Evolutionary conservation across 176 grass and related monocot genomes (phyloP).

Genomic region (Olyra latifolia): DNA sequence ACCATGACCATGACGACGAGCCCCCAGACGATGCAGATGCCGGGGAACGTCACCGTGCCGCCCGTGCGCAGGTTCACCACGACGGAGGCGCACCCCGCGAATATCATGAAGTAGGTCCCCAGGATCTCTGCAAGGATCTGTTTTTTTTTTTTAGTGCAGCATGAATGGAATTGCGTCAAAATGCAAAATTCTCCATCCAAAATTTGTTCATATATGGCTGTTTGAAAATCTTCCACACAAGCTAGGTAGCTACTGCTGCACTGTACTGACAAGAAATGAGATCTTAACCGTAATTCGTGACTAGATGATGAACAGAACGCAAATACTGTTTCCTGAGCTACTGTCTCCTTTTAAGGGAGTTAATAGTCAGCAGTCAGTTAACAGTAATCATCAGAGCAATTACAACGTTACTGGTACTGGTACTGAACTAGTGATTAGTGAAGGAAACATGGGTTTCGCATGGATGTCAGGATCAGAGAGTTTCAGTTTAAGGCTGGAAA

Average conservation of each 20-base stretch:
- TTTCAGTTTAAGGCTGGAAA: not conserved
- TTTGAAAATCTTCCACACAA: not conserved
- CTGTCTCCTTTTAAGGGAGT: not conserved
- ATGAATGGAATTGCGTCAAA: too few relatives aligned
- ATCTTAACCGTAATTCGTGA: not conserved
- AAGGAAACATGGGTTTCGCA: not conserved
- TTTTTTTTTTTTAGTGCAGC: not conserved
- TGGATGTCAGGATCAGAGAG: not conserved
- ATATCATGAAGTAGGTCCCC: constrained; percentile 89
- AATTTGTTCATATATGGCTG: not conserved
- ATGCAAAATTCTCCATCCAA: not conserved
- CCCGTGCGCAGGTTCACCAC: constrained; percentile 63
- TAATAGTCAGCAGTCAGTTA: not conserved
- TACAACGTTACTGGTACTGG: not conserved
- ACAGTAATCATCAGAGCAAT: not conserved
- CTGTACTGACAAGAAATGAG: not conserved
- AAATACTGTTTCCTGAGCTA: not conserved
- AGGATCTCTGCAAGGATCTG: constrained; percentile 71
- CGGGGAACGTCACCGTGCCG: constrained; percentile 70
- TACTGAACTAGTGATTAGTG: not conserved
- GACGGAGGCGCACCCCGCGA: constrained; percentile 72
- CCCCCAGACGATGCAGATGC: constrained; percentile 82
- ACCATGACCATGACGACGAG: constrained; percentile 82
- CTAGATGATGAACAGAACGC: not conserved
- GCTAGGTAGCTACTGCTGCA: not conserved